Percentiles rank a stretch among this genome's conserved stretches.
These are phyloP conservation scores for Stentor coeruleus DNA, from an alignment of 73 alveolate genomes.

Conservation along the genomic window DNA sequence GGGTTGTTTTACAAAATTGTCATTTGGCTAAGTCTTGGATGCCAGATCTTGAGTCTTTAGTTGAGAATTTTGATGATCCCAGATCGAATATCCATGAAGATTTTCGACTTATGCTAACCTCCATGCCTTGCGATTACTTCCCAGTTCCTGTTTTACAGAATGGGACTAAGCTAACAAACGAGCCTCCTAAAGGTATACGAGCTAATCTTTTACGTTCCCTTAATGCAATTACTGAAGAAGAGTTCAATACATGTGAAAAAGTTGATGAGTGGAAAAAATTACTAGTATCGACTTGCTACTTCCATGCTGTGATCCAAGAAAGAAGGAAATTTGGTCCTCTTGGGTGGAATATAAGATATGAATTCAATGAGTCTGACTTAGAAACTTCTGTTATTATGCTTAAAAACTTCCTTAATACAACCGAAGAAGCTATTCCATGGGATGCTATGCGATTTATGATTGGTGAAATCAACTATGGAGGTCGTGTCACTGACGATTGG, in stretches of 20 bases:
- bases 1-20: slow-evolving; percentile 99
- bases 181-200: slow-evolving; percentile 99
- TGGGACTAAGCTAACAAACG: slow-evolving; percentile 98
- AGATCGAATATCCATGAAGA: slow-evolving; percentile 72
- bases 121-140: slow-evolving; percentile 98
- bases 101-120: slow-evolving; percentile 97
- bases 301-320: slow-evolving; percentile 99
- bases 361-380: slow-evolving; percentile 98
- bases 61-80: slow-evolving; percentile 85
- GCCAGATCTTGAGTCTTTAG: slow-evolving; percentile 96
- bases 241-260: slow-evolving; percentile 80
- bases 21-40: slow-evolving; percentile 98
- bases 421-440: slow-evolving; percentile 97
- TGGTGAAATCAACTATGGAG: slow-evolving; percentile 99
- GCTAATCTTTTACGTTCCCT: slow-evolving; percentile 95
- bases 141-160: slow-evolving; percentile 98
- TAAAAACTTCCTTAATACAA: slow-evolving; percentile 92
- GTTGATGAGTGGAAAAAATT: slow-evolving; percentile 93
- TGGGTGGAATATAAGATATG: slow-evolving; percentile 99
- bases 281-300: slow-evolving; percentile 69
- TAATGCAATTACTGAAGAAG: slow-evolving; percentile 87
- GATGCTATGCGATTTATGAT: slow-evolving; percentile 95
- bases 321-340: slow-evolving; percentile 99
- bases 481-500: slow-evolving; percentile 99
- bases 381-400: slow-evolving; percentile 97